These are phyloP conservation scores for Penicillium fuscoglaucum DNA, from an alignment of 2,329 filamentous ascomycete species.

Conservation along the genomic window DNA sequence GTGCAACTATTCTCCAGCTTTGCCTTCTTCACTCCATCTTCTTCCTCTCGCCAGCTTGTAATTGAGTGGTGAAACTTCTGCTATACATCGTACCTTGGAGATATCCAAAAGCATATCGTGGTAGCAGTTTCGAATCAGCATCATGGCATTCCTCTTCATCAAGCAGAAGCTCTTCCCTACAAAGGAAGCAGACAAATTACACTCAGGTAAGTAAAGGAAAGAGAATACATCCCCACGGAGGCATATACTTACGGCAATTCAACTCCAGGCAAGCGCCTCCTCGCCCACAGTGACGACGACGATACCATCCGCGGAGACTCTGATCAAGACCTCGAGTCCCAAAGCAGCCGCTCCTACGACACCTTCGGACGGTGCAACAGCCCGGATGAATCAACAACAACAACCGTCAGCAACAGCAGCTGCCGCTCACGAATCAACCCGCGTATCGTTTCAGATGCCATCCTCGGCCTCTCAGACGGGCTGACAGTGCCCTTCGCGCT, in stretches of 20 bases:
- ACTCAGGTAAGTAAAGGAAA: slow-evolving; percentile 10
- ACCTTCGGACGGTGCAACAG: slow-evolving; percentile 34
- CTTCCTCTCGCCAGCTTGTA: background rate
- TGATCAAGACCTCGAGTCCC: slow-evolving; percentile 37
- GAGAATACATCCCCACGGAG: background rate
- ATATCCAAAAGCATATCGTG: background rate
- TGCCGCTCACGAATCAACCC: slow-evolving; percentile 41
- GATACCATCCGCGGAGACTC: slow-evolving; percentile 25
- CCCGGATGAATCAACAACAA: slow-evolving; percentile 24
- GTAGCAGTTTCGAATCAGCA: slow-evolving; percentile 1
- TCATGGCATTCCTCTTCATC: slow-evolving; percentile 42
- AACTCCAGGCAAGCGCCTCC: slow-evolving; percentile 34
- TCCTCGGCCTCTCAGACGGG: slow-evolving; percentile 75
- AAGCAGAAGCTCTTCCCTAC: slow-evolving; percentile 40
- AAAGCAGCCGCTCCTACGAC: slow-evolving; percentile 32
- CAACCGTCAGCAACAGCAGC: slow-evolving; percentile 22
- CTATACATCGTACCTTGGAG: background rate
- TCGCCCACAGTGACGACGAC: slow-evolving; percentile 28
- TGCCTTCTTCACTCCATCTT: background rate
- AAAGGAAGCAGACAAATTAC: slow-evolving; percentile 19
- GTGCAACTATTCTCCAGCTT: background rate
- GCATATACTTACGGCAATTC: slow-evolving; percentile 3
- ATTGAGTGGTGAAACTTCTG: background rate
- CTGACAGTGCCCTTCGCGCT: slow-evolving; percentile 78
- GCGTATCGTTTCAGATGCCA: slow-evolving; percentile 58